These are phyloP conservation scores for Suzukiozyma palmioleophila DNA, from an alignment of 1,139 yeast species.

Conservation along the genomic window DNA sequence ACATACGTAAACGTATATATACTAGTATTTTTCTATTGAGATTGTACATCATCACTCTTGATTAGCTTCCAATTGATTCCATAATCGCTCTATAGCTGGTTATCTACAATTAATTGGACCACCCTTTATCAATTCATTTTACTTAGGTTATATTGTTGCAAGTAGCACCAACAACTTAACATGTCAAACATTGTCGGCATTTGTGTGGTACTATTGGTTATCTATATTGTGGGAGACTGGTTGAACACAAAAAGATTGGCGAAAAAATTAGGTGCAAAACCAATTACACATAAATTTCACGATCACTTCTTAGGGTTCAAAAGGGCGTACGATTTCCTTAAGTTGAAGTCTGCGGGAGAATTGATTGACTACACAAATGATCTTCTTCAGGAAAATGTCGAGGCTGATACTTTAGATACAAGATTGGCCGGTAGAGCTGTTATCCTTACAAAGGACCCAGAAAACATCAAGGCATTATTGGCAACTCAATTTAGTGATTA, in stretches of 20 bases:
- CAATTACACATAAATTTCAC: constrained; percentile 11
- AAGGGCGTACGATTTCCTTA: not conserved
- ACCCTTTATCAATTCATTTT: too few species aligned
- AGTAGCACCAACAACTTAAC: too few species aligned
- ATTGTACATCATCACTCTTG: too few species aligned
- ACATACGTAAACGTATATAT: too few species aligned
- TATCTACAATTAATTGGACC: too few species aligned
- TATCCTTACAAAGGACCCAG: constrained; percentile 31
- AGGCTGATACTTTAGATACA: constrained; percentile 11
- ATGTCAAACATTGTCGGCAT: too few species aligned
- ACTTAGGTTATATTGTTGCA: too few species aligned
- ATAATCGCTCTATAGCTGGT: too few species aligned
- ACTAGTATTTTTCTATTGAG: too few species aligned
- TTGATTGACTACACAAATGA: not conserved
- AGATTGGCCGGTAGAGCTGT: constrained; percentile 17
- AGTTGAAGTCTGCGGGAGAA: not conserved
- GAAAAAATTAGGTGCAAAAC: constrained; percentile 15
- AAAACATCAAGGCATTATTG: constrained; percentile 36
- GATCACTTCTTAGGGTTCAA: constrained; percentile 16
- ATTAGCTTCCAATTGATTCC: too few species aligned
- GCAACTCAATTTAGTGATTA: constrained; percentile 49
- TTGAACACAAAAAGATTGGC: constrained; percentile 5
- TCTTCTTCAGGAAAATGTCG: not conserved
- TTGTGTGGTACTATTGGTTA: not conserved
- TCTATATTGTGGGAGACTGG: not conserved